Conservation (phyloP, 768 basidiomycete species). For the Suillus americanus region DNA sequence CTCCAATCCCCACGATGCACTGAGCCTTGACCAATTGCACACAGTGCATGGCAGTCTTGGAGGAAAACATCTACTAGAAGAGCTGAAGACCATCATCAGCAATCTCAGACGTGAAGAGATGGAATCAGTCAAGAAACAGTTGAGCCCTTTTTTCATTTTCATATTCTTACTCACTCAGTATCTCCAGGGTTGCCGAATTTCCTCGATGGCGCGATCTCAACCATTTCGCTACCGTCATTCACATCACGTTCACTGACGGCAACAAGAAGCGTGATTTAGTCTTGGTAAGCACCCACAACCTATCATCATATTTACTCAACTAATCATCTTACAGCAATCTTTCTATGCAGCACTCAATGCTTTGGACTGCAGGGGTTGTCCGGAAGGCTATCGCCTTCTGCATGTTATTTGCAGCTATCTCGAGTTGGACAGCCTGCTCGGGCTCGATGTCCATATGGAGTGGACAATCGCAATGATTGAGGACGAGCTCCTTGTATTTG, state of each 20-base stretch:
- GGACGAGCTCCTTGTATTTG: no score
- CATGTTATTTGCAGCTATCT: no score
- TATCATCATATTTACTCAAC: neutral
- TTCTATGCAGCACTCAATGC: slow-evolving; percentile 2
- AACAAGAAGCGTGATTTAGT: slow-evolving; percentile 35
- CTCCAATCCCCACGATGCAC: slow-evolving; percentile 4
- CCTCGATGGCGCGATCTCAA: neutral
- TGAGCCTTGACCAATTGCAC: slow-evolving; percentile 2
- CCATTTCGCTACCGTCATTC: slow-evolving; percentile 4
- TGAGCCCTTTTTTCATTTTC: neutral
- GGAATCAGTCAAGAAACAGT: neutral
- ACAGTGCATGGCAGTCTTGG: slow-evolving; percentile 4
- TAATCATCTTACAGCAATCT: neutral
- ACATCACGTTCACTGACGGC: slow-evolving; percentile 32
- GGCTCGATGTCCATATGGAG: no score
- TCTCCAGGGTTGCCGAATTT: neutral
- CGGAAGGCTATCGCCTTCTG: no score
- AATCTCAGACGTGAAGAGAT: neutral
- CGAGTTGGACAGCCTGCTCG: no score
- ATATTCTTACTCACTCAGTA: neutral
- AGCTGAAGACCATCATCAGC: neutral
- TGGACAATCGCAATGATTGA: no score
- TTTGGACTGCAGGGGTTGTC: no score
- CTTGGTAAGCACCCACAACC: neutral
- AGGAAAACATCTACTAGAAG: slow-evolving; percentile 4